Evolutionary conservation across 352 stramenopile genomes (phyloP).

Genomic region (Pythium phragmitis): DNA sequence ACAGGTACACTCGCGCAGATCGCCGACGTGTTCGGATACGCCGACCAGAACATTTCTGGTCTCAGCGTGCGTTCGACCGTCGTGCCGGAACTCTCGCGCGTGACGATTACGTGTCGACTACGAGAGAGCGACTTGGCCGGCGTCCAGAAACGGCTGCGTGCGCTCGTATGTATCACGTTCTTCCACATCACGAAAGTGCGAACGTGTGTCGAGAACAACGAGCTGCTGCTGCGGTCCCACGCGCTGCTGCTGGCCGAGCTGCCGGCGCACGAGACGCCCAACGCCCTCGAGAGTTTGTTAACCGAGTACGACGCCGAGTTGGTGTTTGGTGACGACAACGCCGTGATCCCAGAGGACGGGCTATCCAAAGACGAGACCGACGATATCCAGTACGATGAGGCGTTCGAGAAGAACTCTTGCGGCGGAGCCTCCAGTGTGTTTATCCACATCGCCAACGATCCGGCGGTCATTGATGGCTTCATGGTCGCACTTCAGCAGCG

Average conservation of each 20-base stretch:
- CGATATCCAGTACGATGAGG: slow-evolving; percentile 25
- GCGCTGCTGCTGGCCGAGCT: slow-evolving; percentile 40
- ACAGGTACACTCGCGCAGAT: slow-evolving; percentile 64
- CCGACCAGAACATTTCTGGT: slow-evolving; percentile 75
- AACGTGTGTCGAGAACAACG: slow-evolving; percentile 62
- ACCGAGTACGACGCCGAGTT: slow-evolving; percentile 39
- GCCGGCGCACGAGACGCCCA: slow-evolving; percentile 3
- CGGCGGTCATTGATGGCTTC: slow-evolving; percentile 42
- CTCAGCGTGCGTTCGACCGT: slow-evolving; percentile 68
- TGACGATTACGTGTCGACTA: slow-evolving; percentile 72
- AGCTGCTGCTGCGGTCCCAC: slow-evolving; percentile 64
- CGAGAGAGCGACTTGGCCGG: slow-evolving; percentile 44
- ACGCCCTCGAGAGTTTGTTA: slow-evolving; percentile 31
- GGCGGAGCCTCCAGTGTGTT: slow-evolving; percentile 26
- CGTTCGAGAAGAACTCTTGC: slow-evolving; percentile 1
- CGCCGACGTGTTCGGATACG: slow-evolving; percentile 64
- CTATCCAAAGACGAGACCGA: slow-evolving; percentile 28
- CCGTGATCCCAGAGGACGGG: slow-evolving; percentile 31
- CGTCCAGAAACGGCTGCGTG: slow-evolving; percentile 55
- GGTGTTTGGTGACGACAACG: slow-evolving; percentile 32
- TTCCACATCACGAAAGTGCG: slow-evolving; percentile 73
- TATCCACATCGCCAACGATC: slow-evolving; percentile 56
- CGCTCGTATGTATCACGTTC: slow-evolving; percentile 73
- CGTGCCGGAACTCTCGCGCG: slow-evolving; percentile 72
- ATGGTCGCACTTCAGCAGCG: slow-evolving; percentile 33